Evolutionary conservation across 345 rosid genomes (phyloP).

Genomic region (Populus nigra): DNA sequence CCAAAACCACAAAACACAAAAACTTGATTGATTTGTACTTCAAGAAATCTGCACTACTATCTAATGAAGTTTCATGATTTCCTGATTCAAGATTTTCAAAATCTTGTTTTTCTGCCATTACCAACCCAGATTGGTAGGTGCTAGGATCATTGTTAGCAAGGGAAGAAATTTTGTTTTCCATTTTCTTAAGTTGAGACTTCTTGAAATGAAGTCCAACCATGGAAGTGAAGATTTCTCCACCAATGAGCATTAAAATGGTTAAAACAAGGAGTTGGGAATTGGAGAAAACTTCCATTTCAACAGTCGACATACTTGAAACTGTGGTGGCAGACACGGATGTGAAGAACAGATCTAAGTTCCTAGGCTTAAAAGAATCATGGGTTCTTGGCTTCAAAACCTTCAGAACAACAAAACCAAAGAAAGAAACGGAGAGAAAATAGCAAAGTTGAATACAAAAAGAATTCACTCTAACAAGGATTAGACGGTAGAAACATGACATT

Average conservation of each 20-base stretch:
- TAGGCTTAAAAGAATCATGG: conserved; percentile 21
- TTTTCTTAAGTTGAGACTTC: background rate
- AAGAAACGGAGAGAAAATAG: conserved; percentile 3
- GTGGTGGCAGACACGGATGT: conserved; percentile 69
- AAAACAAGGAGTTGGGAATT: conserved; percentile 54
- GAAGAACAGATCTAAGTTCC: conserved; percentile 56
- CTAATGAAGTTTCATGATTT: background rate
- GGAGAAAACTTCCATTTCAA: conserved; percentile 84
- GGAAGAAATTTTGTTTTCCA: background rate
- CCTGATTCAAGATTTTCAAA: background rate
- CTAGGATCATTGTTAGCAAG: background rate
- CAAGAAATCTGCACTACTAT: conserved; percentile 7
- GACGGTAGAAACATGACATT: background rate
- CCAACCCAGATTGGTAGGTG: background rate
- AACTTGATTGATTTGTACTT: conserved; percentile 18
- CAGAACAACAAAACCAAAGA: conserved; percentile 2
- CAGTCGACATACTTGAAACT: conserved; percentile 65
- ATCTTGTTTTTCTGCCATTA: background rate
- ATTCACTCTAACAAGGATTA: background rate
- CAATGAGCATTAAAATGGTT: conserved; percentile 50
- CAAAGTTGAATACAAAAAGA: conserved; percentile 13
- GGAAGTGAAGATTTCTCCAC: conserved; percentile 53
- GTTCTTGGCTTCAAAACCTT: conserved; percentile 34
- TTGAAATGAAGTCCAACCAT: conserved; percentile 31
- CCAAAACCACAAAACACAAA: conserved; percentile 40